Evolutionary conservation across 495 filamentous ascomycete genomes (phyloP), one percentile per base, ranked within the genome.

Genomic region (Xylaria telfairii): DNA sequence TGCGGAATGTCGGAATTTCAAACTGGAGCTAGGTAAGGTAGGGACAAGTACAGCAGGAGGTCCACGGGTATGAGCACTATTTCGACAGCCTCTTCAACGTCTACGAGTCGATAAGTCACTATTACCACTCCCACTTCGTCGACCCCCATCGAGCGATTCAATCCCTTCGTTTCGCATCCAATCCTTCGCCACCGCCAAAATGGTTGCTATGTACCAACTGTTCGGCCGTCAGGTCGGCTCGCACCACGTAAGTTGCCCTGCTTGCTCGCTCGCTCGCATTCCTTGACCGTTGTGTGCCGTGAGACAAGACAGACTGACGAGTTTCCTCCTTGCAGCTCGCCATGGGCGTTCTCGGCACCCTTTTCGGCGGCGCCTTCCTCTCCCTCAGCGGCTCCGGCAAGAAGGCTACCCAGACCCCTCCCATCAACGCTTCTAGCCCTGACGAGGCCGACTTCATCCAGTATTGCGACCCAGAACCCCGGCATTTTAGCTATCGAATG

Each of bases 391-490:
- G 93, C 73, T 83, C 87, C 75, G 88, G 88, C 81, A 89, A 90
- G 83, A 82, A 90, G 81, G 74, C 87, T 65, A 74, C 75, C 21
- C 81, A 80, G 77, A 87, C 88, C 69, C 95, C 95, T 68, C 92
- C 93, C 34, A 93, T 97, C 86, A 91, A 95, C 81, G 94, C 95
- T 54, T 84, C 85, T 69, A 95, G 90, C 84, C 91, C 93, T 79
- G 95, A 98, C 79, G 95, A 99, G 88, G 94, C 96, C 86, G 90
- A 91, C 75, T 99, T 98, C 85, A 96, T 99, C 87, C 93, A 97
- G 95, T 98, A 89, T 37, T 80, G 92, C 72, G 42, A n/a, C 51
- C 68, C 72, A 65, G 44, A 67, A 37, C 44, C 72, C 34, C 72
- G 61, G 64, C 64, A 32, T 37, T n/a, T 34, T 19, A 32, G 30